phyloP scores from a whole-genome alignment of 2,329 filamentous ascomycete genomes.

The Pseudogymnoascus sp. region DNA sequence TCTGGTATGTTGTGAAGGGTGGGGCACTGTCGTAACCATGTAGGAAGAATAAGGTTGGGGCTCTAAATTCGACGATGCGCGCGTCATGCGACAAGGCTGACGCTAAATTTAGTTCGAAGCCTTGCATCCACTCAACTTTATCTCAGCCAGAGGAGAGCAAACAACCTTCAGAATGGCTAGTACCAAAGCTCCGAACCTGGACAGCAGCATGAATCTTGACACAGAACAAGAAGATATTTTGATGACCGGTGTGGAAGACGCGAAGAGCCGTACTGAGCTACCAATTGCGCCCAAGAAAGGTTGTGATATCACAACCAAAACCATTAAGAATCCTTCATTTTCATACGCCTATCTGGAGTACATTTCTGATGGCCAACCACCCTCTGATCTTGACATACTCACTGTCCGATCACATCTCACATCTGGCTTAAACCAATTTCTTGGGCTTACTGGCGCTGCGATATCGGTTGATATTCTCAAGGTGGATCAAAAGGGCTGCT shows the following conservation, averaged over 20 bases:
- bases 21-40: not conserved
- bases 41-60: not conserved
- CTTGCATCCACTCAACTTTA: not conserved
- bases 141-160: not conserved
- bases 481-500: conserved; percentile 45
- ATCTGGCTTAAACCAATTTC: conserved; percentile 56
- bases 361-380: conserved; percentile 12
- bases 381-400: conserved; percentile 46
- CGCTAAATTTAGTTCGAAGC: conserved; percentile 10
- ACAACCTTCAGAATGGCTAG: not conserved
- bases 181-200: not conserved
- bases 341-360: conserved; percentile 47
- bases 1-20: not conserved
- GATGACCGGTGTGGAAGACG: not conserved
- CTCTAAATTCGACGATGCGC: not conserved
- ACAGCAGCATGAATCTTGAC: not conserved
- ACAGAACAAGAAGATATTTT: not conserved
- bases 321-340: conserved; percentile 43
- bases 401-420: conserved; percentile 56
- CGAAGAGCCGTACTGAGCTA: not conserved
- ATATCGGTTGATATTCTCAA: conserved; percentile 65
- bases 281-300: conserved; percentile 15
- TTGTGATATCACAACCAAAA: conserved; percentile 43
- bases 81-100: conserved; percentile 8
- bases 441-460: conserved; percentile 59